Base-by-base conservation (phyloP, 164 flowering plant species). In the Liriodendron chinense region DNA sequence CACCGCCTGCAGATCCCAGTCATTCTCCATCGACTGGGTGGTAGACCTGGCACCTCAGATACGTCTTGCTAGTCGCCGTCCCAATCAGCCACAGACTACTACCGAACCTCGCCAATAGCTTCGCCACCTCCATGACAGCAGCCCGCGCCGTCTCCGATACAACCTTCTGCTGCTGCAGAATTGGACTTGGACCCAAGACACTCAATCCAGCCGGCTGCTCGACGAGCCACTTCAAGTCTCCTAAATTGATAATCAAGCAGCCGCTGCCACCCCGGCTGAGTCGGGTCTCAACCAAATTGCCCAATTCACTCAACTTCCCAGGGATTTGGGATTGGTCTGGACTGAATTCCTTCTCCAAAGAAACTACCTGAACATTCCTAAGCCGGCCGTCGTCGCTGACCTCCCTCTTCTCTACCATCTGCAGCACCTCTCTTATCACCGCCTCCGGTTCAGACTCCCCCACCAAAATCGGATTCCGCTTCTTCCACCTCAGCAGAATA, bases 1-100 rank as follows among this genome's bases (percentile, higher is more conserved):
- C 59, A 95, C 86, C 0, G 92, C 97, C 76, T 93, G 99, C 72
- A 95, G 83, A 91, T 95, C 98, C 99, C 98, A 95, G 74, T 93
- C 98, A 75, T 67, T 88, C 82, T 95, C 99, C 94, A 95, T 90
- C 1, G 88, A 78, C 24, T n/a, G 94, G 85, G 80, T 93, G 93
- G 82, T 90, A 93, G 62, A 95, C 90, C 77, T 92, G 97, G 79
- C 99, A 93, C 78, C 96, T 87, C 86, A 95, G 74, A 77, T 90
- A 95, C 3, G 99, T 95, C 85, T 95, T 97, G 80, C 98, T 92
- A 67, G 97, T 93, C 64, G 99, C 99, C 18, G 90, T 91, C 9
- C 97, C 99, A 47, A 92, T 83, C 81, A 93, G 78, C 99, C 97
- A 93, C 9, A 93, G 50, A 77, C 83, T 69, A 12, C 75, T 73